Evolutionary conservation across 441 rosid species (phyloP), one percentile per base, ranked within the genome.

Genomic region (Populus hybrid): DNA sequence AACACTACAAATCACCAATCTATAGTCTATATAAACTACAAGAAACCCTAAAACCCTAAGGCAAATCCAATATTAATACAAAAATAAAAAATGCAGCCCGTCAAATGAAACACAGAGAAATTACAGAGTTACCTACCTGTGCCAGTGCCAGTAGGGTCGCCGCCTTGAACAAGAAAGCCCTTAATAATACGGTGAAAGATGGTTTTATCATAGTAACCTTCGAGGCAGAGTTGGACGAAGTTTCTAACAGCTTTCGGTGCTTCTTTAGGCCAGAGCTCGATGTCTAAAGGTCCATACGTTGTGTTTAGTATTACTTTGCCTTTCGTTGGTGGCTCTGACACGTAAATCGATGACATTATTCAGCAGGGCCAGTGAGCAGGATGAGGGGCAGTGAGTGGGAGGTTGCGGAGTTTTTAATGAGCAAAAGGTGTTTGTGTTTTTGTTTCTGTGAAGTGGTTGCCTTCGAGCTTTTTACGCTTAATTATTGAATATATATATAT

Each of bases 211-310:
- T 86, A 95, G 89, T 90, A 95, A 70, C 97, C 93, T 74, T 93
- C 99, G 77, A 95, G 95, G 76, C 97, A 95, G 42, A 95, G 93
- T 83, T 92, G 98, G 56, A 95, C 96, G 86, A 95, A 95, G 87
- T 93, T 95, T 68, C 99, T 81, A 9, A 91, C 97, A 29, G 98
- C 97, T 81, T 92, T 93, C 1, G 99, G 97, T 0, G 98, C 96
- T 82, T 95, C 97, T 68, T 91, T 95, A 2, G 99, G 97, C 99
- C 97, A 95, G 11, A 95, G 88, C 89, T 95, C 98, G 86, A 95
- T 82, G 87, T 95, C 98, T 20, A 95, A 76, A 0, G 97, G 98
- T 0, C 99, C 99, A 77, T 91, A 84, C 56, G 94, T 89, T 59
- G 98, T 95, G 81, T 87, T 83, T 64, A 95, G 85, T 65, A 93